These are phyloP conservation scores for Boletus huronensis DNA, from an alignment of 768 basidiomycete species.

Conservation along the genomic window DNA sequence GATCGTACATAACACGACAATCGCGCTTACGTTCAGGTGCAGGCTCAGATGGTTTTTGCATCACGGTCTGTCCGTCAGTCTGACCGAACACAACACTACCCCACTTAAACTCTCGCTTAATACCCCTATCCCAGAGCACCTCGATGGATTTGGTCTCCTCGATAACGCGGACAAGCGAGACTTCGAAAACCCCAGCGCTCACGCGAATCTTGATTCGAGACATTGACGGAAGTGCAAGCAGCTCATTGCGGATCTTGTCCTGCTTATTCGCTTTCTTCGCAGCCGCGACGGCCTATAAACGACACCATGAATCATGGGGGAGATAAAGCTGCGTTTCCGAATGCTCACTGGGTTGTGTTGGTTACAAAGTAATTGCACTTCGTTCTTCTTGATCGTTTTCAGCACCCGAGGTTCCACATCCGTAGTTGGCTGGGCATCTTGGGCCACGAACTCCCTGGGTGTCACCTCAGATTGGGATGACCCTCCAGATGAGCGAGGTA, in stretches of 20 bases:
- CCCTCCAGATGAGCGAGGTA: conserved; percentile 1
- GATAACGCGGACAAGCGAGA: conserved; percentile 68
- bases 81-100: conserved; percentile 75
- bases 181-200: conserved; percentile 82
- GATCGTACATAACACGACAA: neutral
- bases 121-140: conserved; percentile 75
- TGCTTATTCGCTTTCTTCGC: conserved; percentile 73
- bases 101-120: conserved; percentile 81
- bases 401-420: conserved; percentile 37
- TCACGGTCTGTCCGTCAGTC: conserved; percentile 60
- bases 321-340: neutral
- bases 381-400: conserved; percentile 69
- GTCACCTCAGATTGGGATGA: neutral
- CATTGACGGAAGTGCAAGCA: conserved; percentile 67
- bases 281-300: conserved; percentile 62
- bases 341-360: conserved; percentile 86
- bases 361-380: conserved; percentile 74
- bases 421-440: neutral
- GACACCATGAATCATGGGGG: neutral
- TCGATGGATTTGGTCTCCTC: conserved; percentile 69
- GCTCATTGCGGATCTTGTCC: conserved; percentile 65
- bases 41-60: conserved; percentile 64
- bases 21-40: conserved; percentile 45
- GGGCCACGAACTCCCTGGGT: neutral
- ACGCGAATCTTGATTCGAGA: conserved; percentile 82